Base-by-base conservation (phyloP, 257 asterid genomes). In the Fraxinus pennsylvanica region DNA sequence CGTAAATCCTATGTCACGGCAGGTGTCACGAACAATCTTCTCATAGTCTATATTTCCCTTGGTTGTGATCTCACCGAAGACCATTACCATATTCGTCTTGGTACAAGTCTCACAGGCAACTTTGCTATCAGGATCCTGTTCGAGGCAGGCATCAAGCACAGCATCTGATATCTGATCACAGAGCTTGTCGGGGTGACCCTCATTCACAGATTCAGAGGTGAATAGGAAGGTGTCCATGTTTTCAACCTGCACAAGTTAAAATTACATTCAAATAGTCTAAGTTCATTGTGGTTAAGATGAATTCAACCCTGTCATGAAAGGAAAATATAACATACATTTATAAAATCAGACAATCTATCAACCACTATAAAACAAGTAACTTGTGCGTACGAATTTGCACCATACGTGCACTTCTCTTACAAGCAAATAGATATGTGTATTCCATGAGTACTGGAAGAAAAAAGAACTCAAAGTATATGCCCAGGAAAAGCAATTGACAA, bases 121-220 rank as follows among this genome's bases (percentile, higher is more conserved):
- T 73, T 89, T 87, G 91, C 92, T 89, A 78, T 89, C 92, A 0
- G 92, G 88, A 57, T 89, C 91, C 78, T 89, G 91, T 52, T 84
- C 88, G 41, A 89, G 86, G 85, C 92, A 89, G 83, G 92, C 92
- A 29, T 88, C 92, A 22, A 86, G 90, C 27, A 88, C 90, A 2
- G 92, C 92, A 76, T 88, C 92, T 38, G 92, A 89, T 39, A 89
- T 85, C 82, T 89, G 93, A 83, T 87, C 93, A n/a, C 93, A 89
- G 79, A 89, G 93, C 88, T 89, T 89, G 83, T 89, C 92, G 2
- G 92, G 92, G 82, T 89, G 92, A 63, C 93, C 93, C 79, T 89
- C 93, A 27, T 89, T 89, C 57, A 89, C 93, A 22, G 93, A 89
- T 74, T 89, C 93, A 27, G 93, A 89, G 57, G 93, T 89, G 81